Evolutionary conservation across 2,329 filamentous ascomycete genomes (phyloP).

Genomic region (Fusarium nematophilum): DNA sequence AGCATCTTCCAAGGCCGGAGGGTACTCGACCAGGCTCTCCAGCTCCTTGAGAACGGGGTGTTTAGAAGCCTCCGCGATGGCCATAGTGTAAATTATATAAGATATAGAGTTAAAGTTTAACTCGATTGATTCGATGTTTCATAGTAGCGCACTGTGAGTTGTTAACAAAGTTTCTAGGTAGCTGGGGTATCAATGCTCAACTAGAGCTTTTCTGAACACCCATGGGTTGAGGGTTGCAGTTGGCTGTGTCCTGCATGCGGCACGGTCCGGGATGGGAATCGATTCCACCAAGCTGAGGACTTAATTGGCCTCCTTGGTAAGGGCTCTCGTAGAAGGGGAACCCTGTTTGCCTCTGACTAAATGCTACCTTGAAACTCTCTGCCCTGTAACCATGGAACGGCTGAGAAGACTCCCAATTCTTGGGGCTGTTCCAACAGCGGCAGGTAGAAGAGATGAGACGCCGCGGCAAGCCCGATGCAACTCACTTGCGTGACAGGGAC

Average conservation of each 20-base stretch:
- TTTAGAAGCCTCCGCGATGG: neutral
- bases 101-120: neutral
- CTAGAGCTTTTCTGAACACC: slow-evolving; percentile 1
- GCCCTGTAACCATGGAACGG: too few relatives aligned
- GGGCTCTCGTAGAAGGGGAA: too few relatives aligned
- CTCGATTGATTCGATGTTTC: neutral
- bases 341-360: too few relatives aligned
- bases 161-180: slow-evolving; percentile 4
- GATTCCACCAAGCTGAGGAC: slow-evolving; percentile 22
- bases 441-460: too few relatives aligned
- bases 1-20: neutral
- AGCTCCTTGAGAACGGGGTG: slow-evolving; percentile 8
- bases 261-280: slow-evolving; percentile 21
- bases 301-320: too few relatives aligned
- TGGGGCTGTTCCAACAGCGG: too few relatives aligned
- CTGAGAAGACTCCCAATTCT: too few relatives aligned
- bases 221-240: slow-evolving; percentile 32
- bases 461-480: too few relatives aligned
- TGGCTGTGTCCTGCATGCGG: slow-evolving; percentile 29
- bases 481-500: too few relatives aligned
- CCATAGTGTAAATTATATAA: slow-evolving; percentile 5
- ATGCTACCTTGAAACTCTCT: too few relatives aligned
- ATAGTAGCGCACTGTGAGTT: neutral
- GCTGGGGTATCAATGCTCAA: slow-evolving; percentile 10
- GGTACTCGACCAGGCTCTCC: neutral